A percentile compares a stretch with the other conserved stretches of the same genome.
These are phyloP conservation scores for Aspergillus bridgeri DNA, from an alignment of 495 filamentous ascomycete species.

Conservation along the genomic window DNA sequence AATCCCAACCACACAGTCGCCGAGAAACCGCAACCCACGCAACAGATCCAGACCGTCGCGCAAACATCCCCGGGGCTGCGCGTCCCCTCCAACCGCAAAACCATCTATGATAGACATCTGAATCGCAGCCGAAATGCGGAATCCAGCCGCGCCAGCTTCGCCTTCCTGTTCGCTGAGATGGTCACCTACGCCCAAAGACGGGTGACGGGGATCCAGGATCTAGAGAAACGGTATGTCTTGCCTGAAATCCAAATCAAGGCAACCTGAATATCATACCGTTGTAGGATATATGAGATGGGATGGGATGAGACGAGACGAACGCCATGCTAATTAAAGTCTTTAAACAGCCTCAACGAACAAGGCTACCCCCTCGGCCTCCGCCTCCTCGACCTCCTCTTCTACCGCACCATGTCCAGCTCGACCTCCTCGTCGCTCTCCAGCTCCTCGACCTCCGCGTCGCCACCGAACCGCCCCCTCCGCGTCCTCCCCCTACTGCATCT, in stretches of 20 bases:
- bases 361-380: constrained; percentile 93
- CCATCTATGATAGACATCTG: constrained; percentile 94
- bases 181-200: constrained; percentile 88
- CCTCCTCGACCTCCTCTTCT: constrained; percentile 90
- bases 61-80: constrained; percentile 65
- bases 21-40: constrained; percentile 32
- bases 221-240: constrained; percentile 76
- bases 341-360: constrained; percentile 80
- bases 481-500: constrained; percentile 92
- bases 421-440: constrained; percentile 78
- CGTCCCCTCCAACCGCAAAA: constrained; percentile 92
- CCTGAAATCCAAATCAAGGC: not conserved
- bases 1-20: constrained; percentile 20
- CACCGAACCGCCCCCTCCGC: constrained; percentile 74
- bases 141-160: constrained; percentile 88
- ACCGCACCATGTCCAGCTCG: constrained; percentile 54
- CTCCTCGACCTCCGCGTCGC: constrained; percentile 63
- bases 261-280: too few species aligned
- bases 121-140: constrained; percentile 84
- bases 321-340: not conserved
- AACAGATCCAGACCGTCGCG: constrained; percentile 30
- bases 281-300: too few species aligned
- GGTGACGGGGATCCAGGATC: constrained; percentile 86
- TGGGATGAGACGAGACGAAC: too few species aligned
- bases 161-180: constrained; percentile 96